Percentiles rank a stretch among this genome's conserved stretches.
Conservation (phyloP, 148 eudicot genomes). For the Camellia lanceoleosa region DNA sequence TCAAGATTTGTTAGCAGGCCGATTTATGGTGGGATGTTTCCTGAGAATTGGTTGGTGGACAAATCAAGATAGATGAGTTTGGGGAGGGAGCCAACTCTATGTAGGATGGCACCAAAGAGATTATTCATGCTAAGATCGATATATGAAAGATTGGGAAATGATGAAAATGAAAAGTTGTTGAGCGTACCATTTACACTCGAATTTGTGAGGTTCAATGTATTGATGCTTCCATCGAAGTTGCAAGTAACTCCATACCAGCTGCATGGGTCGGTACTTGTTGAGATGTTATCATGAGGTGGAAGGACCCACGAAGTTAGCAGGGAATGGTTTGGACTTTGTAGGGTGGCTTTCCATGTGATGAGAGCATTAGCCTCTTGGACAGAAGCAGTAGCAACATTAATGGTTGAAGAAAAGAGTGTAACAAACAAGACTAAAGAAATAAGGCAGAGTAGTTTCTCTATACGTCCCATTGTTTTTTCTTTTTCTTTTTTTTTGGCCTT, state of each 20-base stretch:
- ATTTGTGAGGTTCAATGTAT: slow-evolving; percentile 16
- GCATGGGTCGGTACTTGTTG: slow-evolving; percentile 24
- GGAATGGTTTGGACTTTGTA: slow-evolving; percentile 26
- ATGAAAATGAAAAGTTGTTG: slow-evolving; percentile 28
- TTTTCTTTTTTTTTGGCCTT: too few species aligned
- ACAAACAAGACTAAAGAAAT: too few species aligned
- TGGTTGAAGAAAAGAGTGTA: too few species aligned
- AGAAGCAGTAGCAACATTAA: too few species aligned
- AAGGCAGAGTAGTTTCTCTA: too few species aligned
- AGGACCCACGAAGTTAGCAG: slow-evolving; percentile 16
- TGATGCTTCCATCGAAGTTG: slow-evolving; percentile 24
- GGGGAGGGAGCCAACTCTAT: neutral
- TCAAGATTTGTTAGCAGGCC: slow-evolving; percentile 30
- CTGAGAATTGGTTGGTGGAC: slow-evolving; percentile 28
- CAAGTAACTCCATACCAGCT: slow-evolving; percentile 41
- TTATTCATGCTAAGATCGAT: slow-evolving; percentile 40
- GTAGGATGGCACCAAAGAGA: slow-evolving; percentile 21
- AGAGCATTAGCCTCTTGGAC: slow-evolving; percentile 16
- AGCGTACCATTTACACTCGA: slow-evolving; percentile 35
- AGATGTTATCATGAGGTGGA: too few species aligned
- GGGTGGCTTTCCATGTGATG: slow-evolving; percentile 39
- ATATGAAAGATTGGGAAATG: slow-evolving; percentile 27
- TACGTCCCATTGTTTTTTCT: too few species aligned
- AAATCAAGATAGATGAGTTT: slow-evolving; percentile 4
- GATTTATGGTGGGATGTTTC: slow-evolving; percentile 33